phyloP scores from a whole-genome alignment of 768 basidiomycete genomes.

The Tulasnella sp. region DNA sequence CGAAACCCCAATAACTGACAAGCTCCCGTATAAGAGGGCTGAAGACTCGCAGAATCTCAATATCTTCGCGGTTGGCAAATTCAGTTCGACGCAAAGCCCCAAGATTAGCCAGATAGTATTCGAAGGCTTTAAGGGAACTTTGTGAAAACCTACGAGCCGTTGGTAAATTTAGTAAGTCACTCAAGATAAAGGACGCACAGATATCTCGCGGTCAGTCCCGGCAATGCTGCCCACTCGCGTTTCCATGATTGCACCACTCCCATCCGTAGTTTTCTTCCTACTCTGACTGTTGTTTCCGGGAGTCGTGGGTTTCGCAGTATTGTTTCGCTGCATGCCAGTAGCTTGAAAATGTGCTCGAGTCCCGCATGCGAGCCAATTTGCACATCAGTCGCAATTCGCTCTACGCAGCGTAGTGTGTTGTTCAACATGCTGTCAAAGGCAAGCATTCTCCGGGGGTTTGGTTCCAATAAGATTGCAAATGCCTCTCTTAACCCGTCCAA shows the following conservation, averaged over 20 bases:
- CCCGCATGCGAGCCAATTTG: neutral
- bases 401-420: neutral
- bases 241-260: no score
- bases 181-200: no score
- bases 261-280: no score
- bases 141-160: neutral
- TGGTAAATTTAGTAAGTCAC: no score
- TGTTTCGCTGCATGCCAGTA: neutral
- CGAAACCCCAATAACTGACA: no score
- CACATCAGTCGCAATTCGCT: neutral
- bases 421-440: neutral
- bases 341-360: neutral
- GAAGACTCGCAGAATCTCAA: neutral
- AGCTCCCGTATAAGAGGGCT: no score
- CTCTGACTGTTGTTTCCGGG: no score
- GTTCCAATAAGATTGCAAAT: neutral
- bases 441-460: neutral
- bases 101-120: neutral
- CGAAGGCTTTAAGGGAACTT: neutral
- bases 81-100: neutral
- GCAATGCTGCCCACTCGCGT: no score
- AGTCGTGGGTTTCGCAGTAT: no score
- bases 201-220: no score
- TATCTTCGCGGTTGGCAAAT: neutral
- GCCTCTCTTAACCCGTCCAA: neutral